Conservation (phyloP, 176 grass and related monocot genomes). For the Puccinellia tenuiflora region DNA sequence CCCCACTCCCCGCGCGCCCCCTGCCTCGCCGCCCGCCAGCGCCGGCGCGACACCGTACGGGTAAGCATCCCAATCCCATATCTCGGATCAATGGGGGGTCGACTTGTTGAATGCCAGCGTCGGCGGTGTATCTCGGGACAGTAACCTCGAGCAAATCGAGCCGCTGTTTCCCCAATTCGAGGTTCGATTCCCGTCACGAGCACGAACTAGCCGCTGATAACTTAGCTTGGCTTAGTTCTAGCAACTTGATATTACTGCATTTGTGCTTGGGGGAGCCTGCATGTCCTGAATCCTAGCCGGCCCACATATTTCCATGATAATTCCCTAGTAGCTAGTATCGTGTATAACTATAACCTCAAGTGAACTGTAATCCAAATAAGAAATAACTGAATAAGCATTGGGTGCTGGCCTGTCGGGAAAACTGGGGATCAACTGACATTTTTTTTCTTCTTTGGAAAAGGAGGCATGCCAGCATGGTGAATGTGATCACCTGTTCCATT, state of each 20-base stretch:
- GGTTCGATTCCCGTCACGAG: not conserved
- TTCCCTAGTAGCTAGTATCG: not conserved
- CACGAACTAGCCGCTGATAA: no score
- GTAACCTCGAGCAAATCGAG: not conserved
- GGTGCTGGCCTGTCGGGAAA: not conserved
- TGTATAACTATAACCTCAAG: no score
- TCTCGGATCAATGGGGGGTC: not conserved
- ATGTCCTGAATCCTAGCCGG: not conserved
- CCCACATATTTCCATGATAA: not conserved
- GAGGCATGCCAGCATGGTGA: not conserved
- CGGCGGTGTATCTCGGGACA: not conserved
- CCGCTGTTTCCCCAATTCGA: not conserved
- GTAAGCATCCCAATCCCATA: not conserved
- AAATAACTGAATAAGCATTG: not conserved
- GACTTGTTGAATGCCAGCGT: not conserved
- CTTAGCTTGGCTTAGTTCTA: not conserved
- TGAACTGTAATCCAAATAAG: not conserved
- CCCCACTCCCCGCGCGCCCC: not conserved
- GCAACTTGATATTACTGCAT: not conserved
- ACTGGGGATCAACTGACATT: not conserved
- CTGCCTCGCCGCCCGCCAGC: not conserved
- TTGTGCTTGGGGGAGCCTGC: not conserved
- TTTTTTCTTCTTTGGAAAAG: no score
- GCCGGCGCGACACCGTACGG: not conserved
- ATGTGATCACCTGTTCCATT: not conserved